Conservation (phyloP, 768 basidiomycete species). For the Coprinopsis sp. region DNA sequence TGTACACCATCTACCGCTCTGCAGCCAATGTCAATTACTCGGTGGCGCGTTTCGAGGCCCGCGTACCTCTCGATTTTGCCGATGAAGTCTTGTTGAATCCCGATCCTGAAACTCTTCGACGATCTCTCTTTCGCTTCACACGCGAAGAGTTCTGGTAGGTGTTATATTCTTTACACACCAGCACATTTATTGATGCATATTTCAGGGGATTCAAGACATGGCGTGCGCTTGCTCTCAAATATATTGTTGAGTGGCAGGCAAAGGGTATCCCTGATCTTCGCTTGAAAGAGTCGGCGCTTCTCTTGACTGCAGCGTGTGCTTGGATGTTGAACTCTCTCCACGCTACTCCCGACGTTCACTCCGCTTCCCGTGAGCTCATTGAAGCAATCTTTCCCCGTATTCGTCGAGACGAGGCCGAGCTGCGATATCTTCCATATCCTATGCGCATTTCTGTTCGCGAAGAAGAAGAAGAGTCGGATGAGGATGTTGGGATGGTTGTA, state of each 20-base stretch:
- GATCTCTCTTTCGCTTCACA: background rate
- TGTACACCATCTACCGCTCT: slow-evolving; percentile 1
- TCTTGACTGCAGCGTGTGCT: slow-evolving; percentile 12
- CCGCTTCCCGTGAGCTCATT: slow-evolving; percentile 14
- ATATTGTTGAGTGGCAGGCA: slow-evolving; percentile 3
- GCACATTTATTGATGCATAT: background rate
- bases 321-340: slow-evolving; percentile 15
- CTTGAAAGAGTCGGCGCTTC: slow-evolving; percentile 1
- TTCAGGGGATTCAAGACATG: background rate
- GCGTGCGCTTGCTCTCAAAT: slow-evolving; percentile 1
- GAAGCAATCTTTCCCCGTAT: slow-evolving; percentile 9
- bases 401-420: background rate
- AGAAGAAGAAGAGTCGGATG: background rate
- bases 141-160: slow-evolving; percentile 7
- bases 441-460: background rate
- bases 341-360: slow-evolving; percentile 13
- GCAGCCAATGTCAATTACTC: background rate
- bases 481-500: background rate
- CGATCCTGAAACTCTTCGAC: background rate
- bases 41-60: slow-evolving; percentile 2
- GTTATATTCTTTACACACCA: background rate
- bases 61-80: slow-evolving; percentile 4
- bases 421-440: background rate
- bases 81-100: background rate
- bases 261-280: background rate